These are phyloP conservation scores for Ormosia semicastrata DNA, from an alignment of 306 rosid species.

Conservation along the genomic window DNA sequence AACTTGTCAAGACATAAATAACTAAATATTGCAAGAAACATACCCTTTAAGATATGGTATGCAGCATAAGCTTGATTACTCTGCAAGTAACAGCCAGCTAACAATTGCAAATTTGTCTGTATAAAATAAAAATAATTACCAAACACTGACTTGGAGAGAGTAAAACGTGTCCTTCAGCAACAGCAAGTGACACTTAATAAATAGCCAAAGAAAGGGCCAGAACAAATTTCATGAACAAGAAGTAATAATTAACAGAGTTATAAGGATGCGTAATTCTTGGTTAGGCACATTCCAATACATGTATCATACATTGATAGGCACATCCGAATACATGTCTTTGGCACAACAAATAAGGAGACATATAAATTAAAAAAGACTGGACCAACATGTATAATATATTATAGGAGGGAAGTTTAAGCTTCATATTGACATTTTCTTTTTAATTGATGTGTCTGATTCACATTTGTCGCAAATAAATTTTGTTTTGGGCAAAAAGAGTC, in stretches of 20 bases:
- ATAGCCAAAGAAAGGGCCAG: not conserved
- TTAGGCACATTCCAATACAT: not conserved
- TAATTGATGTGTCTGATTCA: not conserved
- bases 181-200: not conserved
- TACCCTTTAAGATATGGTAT: slow-evolving; percentile 94
- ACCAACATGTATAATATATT: not conserved
- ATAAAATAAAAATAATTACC: slow-evolving; percentile 10
- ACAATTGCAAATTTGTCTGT: slow-evolving; percentile 84
- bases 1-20: not conserved
- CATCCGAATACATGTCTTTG: not conserved
- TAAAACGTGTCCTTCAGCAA: slow-evolving; percentile 7
- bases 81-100: slow-evolving; percentile 88
- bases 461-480: not conserved
- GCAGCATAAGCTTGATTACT: slow-evolving; percentile 86
- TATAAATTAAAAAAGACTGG: not conserved
- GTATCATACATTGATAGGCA: not conserved
- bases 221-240: slow-evolving; percentile 18
- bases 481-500: not conserved
- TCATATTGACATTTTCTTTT: not conserved
- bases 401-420: not conserved
- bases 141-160: slow-evolving; percentile 2
- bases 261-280: not conserved
- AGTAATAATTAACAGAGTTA: slow-evolving; percentile 6
- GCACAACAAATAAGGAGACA: not conserved
- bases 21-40: slow-evolving; percentile 13